Evolutionary conservation across 1,284 basidiomycete genomes (phyloP), one percentile per base, ranked within the genome.

Genomic region (Coniferiporia weirii): DNA sequence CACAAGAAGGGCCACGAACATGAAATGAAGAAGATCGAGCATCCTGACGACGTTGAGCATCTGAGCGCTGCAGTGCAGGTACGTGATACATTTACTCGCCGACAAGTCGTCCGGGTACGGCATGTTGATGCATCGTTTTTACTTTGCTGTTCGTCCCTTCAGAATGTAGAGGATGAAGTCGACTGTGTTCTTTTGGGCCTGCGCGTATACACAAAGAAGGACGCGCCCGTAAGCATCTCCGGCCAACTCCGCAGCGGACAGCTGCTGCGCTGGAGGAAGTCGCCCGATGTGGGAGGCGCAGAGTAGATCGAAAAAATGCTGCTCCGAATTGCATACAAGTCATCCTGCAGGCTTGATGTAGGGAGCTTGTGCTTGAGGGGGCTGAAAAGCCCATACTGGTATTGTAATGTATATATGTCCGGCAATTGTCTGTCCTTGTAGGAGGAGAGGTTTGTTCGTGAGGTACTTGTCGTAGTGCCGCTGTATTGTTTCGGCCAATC

Each of bases 231-330:
- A 9, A 61, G 56, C 40, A 66, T 66, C 10, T 52, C 62, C 40
- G 65, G 65, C 15, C 65, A 66, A 53, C 54, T 66, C 22, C 63
- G 65, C 20, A 64, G 60, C 49, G 64, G 64, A 5, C 64, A 61
- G 36, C 50, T 66, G 12, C 46, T 63, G 36, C 52, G 48, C 15
- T 61, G 60, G 64, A 48, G 43, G 44, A 61, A 57, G 32, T 40
- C 44, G 3, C 9, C 27, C 27, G 27, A 27, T 27, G 27, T 27
- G 5, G 5, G 5, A 27, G 27, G 27, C 3, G 27, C 27, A 27
- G 27, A 27, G 27, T 27, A 27, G 27, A 27, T 27, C 27, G 27
- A 27, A 27, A 27, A 5, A 27, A 27, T 5, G 27, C 27, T 5
- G 5, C 27, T 27, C 27, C 27, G 27, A 27, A 5, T 2, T 27